Evolutionary conservation across 257 asterid species (phyloP), one percentile per base, ranked within the genome.

Genomic region (Coffea canephora): DNA sequence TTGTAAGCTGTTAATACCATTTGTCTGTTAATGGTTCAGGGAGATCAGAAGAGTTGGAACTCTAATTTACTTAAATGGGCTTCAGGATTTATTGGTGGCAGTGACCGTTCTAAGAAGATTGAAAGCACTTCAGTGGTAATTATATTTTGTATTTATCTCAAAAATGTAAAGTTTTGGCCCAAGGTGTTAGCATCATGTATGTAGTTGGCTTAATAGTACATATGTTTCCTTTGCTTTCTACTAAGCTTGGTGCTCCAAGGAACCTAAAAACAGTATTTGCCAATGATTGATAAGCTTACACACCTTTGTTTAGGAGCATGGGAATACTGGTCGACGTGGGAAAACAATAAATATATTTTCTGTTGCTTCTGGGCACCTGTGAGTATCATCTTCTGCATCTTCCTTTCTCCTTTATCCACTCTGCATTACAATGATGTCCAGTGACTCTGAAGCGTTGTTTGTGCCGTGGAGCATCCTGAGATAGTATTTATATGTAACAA

Each of bases 301-400:
- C 61, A 74, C 71, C 81, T 84, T 83, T 80, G 73, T 88, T 74
- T 80, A 94, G 98, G 93, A 87, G 80, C 84, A 85, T 76, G 92
- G 85, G 79, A 83, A 74, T 66, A 85, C 89, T 71, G 93, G 89
- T 69, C 97, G 97, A 72, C 94, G 76, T 80, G 97, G 99, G 83
- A 89, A 91, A 86, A 88, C 83, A 31, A 90, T 96, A 72, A 96
- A 96, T 82, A 94, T 96, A 84, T 96, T 96, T 87, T 96, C 99
- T 61, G 94, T 96, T 79, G 99, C 98, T 79, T 96, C 99, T 64
- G 99, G 98, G 73, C 99, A 96, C 88, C 87, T 96, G 99, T 96
- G 89, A 91, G 99, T 86, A 81, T 67, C 72, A 64, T 81, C 54
- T 65, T 74, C 81, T 73, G 50, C 72, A 65, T 77, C 70, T 55